phyloP scores from a whole-genome alignment of 306 rosid genomes.

The Quercus wislizeni region DNA sequence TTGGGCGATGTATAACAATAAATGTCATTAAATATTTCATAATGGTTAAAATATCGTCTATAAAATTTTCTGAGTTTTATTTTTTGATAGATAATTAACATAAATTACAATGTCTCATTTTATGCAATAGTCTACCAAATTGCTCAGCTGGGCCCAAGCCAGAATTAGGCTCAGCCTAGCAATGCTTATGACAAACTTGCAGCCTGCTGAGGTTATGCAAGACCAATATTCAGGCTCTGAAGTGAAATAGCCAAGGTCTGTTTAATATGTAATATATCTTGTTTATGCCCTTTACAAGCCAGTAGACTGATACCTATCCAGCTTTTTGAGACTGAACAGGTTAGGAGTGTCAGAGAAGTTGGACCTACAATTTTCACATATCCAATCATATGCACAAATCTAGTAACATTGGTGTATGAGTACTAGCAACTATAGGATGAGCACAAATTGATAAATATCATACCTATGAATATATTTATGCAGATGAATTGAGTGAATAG shows the following conservation, averaged over 20 bases:
- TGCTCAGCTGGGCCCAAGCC: neutral
- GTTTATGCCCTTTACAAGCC: neutral
- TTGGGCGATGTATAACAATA: neutral
- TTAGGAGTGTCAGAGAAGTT: neutral
- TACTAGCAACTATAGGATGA: neutral
- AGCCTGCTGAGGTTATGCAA: neutral
- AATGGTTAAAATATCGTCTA: neutral
- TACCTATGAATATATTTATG: conserved; percentile 97
- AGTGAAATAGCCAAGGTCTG: neutral
- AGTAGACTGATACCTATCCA: neutral
- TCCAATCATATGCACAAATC: neutral
- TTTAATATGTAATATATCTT: neutral
- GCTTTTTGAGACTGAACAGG: neutral
- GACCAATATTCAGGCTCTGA: neutral
- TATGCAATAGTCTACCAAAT: neutral
- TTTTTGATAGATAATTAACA: neutral
- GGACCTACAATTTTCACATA: neutral
- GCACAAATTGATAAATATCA: conserved; percentile 6
- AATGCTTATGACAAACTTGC: neutral
- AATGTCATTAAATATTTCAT: neutral
- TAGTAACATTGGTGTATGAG: neutral
- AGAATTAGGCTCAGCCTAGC: neutral
- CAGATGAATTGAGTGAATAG: conserved; percentile 93
- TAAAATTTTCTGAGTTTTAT: neutral
- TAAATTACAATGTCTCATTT: neutral